Conservation (phyloP, 352 stramenopile genomes). For the Phytophthora aleatoria region DNA sequence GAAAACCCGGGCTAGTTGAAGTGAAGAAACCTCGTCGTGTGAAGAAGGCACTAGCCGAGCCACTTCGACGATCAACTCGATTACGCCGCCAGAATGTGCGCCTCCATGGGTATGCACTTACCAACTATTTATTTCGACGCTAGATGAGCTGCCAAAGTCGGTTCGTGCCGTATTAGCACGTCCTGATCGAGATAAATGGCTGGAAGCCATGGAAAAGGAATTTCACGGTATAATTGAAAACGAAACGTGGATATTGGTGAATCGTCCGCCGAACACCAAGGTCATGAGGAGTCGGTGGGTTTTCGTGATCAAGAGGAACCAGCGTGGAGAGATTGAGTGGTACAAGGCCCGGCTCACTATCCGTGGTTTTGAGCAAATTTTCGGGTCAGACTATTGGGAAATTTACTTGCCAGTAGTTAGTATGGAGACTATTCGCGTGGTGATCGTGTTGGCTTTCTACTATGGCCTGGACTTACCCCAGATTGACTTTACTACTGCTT, state of each 20-base stretch:
- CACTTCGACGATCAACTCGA: background rate
- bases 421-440: constrained; percentile 1
- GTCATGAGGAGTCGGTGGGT: constrained; percentile 3
- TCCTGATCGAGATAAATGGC: background rate
- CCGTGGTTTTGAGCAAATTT: constrained; percentile 7
- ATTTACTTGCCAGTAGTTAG: constrained; percentile 1
- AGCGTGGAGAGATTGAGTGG: constrained; percentile 4
- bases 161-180: background rate
- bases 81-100: background rate
- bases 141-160: background rate
- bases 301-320: constrained; percentile 1
- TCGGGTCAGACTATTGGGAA: constrained; percentile 9
- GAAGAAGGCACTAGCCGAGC: background rate
- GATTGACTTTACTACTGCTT: background rate
- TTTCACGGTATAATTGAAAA: background rate
- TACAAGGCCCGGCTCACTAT: background rate
- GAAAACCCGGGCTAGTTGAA: background rate
- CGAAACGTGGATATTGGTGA: background rate
- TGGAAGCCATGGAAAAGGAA: background rate
- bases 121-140: background rate
- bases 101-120: background rate
- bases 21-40: background rate
- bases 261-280: constrained; percentile 1
- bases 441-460: background rate
- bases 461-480: background rate